Base-by-base conservation (phyloP, 1,284 basidiomycete genomes). In the Fomitopsis betulina region DNA sequence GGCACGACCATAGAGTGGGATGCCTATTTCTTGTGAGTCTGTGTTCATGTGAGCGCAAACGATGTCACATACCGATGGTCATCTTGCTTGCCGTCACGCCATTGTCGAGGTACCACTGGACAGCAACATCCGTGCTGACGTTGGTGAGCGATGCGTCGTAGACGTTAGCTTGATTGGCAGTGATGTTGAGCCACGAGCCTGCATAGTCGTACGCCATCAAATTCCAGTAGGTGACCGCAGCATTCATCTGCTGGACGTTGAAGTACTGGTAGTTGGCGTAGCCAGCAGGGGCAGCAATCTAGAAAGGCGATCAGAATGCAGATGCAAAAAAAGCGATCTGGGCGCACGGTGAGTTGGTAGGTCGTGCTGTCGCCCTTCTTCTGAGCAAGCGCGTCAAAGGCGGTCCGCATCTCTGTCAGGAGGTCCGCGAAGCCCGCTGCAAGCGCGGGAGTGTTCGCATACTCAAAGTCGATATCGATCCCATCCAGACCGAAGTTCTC, bases 401-500 rank as follows among this genome's bases (percentile, higher is more conserved):
- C 83, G 10, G 75, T 70, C 33, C 87, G 80, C 21, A 89, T 70
- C 19, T 78, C 77, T 1, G 81, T 84, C 55, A 83, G 66, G 37
- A 89, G 77, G 60, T 81, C 77, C 3, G 85, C 81, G 55, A 88
- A 81, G 7, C 80, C 84, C 65, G 82, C 77, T 2, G 82, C 85
- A 63, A 83, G 76, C 4, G 70, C 79, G 5, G 76, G 67, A 58
- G 68, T 79, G 33, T 77, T 64, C 1, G 86, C 83, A 63, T 83
- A 89, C 72, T 87, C 84, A 72, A 83, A 89, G 69, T 92, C 87
- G 50, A 91, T 69, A 60, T 91, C 88, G 63, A 89, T 81, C 52
- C 94, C 94, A 64, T 96, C 94, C 40, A 98, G 82, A 0, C 93
- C 94, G 60, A 93, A 91, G 71, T 96, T 87, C 68, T 94, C 87